Base-by-base conservation (phyloP, 768 basidiomycete genomes). In the Serpula lacrymans region DNA sequence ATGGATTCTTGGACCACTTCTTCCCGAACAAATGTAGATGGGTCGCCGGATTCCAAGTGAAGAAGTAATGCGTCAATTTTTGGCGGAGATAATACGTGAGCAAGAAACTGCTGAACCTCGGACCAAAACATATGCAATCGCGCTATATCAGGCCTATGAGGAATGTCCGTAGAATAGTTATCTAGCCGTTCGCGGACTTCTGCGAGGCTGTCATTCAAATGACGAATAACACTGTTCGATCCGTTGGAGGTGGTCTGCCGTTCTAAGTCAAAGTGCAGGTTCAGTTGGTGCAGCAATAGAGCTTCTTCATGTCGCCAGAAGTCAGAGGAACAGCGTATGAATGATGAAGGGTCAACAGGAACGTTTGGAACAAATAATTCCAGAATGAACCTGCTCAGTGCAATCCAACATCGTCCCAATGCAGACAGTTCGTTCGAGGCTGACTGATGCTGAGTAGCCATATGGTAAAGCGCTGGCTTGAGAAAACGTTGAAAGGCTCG, bases 281-380 rank as follows among this genome's bases (percentile, higher is more conserved):
- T 38, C 6, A 82, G 55, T 58, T 88, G 79, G 2, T 63, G 60
- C 3, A 54, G 46, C 3, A 88, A 48, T 18, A 65, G 51, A 2
- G 55, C 48, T 23, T 65, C 50, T 39, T 79, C 69, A 35, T 68
- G 53, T 21, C 56, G 52, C 55, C 72, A 69, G 21, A 80, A 77
- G 22, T 66, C 58, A 2, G 54, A 52, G 0, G 67, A 64, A 34
- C 67, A 74, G 37, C 67, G 71, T 39, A 80, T 71, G 24, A 82
- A 73, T 17, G 80, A 80, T 6, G 83, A 80, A 20, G 96, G 96
- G 58, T 99, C 96, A 35, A 97, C 64, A 2, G 94, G 91, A 2
- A 78, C 65, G 57, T 90, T 76, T 0, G 96, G 92, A 27, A 98
- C 70, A 54, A 84, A 84, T 14, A 94, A 72, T 3, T 82, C 69